Evolutionary conservation across 345 rosid genomes (phyloP).

Genomic region (Moricandia moricandioides): DNA sequence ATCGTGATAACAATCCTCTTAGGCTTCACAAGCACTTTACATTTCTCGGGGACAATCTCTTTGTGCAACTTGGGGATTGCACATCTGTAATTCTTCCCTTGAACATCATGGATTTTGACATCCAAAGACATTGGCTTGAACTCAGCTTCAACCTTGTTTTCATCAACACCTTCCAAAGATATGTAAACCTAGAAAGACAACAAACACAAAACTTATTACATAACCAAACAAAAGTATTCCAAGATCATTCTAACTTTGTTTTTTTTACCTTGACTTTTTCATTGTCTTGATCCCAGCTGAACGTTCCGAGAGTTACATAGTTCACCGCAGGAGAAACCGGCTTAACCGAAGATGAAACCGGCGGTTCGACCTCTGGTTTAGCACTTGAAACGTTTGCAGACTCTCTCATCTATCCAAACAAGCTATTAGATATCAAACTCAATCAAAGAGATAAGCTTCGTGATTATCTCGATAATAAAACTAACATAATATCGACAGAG

Average conservation of each 20-base stretch:
- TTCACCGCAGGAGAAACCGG: constrained; percentile 37
- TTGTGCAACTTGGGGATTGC: constrained; percentile 66
- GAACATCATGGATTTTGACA: constrained; percentile 69
- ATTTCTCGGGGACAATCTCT: constrained; percentile 79
- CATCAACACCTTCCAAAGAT: constrained; percentile 71
- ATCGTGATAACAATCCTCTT: constrained; percentile 60
- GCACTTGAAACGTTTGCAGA: constrained; percentile 17
- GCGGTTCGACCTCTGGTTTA: constrained; percentile 39
- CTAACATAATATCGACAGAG: neutral
- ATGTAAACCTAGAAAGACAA: constrained; percentile 54
- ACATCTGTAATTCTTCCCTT: constrained; percentile 80
- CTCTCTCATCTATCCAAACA: constrained; percentile 19
- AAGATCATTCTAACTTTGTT: neutral
- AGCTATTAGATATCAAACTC: neutral
- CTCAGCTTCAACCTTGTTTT: constrained; percentile 67
- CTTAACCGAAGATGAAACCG: constrained; percentile 43
- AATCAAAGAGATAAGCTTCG: neutral
- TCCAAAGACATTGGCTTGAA: constrained; percentile 66
- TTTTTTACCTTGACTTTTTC: constrained; percentile 82
- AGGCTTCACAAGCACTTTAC: constrained; percentile 74
- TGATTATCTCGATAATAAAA: neutral
- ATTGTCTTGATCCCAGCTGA: constrained; percentile 97
- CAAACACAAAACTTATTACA: neutral
- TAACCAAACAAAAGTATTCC: neutral
- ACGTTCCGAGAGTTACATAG: constrained; percentile 64